Conservation (phyloP, 768 basidiomycete species). For the Imleria badia region DNA sequence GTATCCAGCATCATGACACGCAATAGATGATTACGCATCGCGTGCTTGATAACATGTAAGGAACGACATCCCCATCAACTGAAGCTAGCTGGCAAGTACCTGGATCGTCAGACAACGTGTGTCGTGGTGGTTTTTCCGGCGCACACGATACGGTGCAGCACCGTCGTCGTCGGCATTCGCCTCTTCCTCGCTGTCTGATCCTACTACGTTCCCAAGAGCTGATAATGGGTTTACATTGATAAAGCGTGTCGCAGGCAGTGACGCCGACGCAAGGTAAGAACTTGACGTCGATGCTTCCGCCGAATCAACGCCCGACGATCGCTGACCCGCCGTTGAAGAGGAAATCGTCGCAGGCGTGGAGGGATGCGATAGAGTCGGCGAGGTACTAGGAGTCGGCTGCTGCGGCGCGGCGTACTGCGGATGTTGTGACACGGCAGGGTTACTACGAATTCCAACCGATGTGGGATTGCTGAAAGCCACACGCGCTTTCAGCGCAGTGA, state of each 20-base stretch:
- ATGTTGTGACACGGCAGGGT: conserved; percentile 3
- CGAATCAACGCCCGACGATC: too few relatives aligned
- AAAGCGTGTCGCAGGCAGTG: conserved; percentile 21
- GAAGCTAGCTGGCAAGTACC: conserved; percentile 36
- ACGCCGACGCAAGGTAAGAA: conserved; percentile 15
- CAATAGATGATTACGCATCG: conserved; percentile 67
- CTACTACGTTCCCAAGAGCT: conserved; percentile 16
- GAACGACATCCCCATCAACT: not conserved
- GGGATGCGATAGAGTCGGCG: conserved; percentile 30
- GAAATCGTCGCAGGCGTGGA: conserved; percentile 27
- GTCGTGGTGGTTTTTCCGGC: conserved; percentile 62
- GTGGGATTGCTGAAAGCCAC: conserved; percentile 28
- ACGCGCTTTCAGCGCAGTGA: conserved; percentile 44
- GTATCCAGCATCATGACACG: conserved; percentile 54
- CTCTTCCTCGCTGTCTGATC: conserved; percentile 39
- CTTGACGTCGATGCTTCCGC: conserved; percentile 3
- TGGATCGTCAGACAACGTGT: conserved; percentile 66
- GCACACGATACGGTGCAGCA: conserved; percentile 33
- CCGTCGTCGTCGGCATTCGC: conserved; percentile 36
- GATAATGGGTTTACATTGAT: conserved; percentile 15
- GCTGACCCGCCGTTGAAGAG: conserved; percentile 9
- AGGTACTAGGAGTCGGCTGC: conserved; percentile 31
- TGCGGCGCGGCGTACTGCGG: conserved; percentile 17
- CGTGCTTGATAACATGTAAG: conserved; percentile 48
- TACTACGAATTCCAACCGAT: conserved; percentile 3